phyloP scores from a whole-genome alignment of 805 yeast genomes.

The Yamadazyma takamatsuzukensis region DNA sequence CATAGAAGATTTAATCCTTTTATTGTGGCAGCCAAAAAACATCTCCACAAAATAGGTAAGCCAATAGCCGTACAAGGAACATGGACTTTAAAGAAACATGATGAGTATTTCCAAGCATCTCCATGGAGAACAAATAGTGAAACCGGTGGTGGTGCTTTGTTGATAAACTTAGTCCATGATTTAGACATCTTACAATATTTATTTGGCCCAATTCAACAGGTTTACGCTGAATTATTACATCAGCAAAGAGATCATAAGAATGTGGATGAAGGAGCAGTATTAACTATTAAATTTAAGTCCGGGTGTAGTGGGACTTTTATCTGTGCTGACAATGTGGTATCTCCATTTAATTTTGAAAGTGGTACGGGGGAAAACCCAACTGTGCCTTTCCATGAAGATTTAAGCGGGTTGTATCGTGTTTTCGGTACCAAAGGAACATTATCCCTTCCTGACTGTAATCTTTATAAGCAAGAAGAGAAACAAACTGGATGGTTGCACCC shows the following conservation, averaged over 20 bases:
- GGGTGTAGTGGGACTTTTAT: slow-evolving; percentile 41
- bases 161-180: slow-evolving; percentile 41
- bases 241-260: slow-evolving; percentile 24
- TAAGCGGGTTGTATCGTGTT: slow-evolving; percentile 35
- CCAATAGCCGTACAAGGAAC: slow-evolving; percentile 38
- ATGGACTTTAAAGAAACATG: slow-evolving; percentile 37
- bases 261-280: slow-evolving; percentile 42
- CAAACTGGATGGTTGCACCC: slow-evolving; percentile 17
- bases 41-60: slow-evolving; percentile 26
- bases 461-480: slow-evolving; percentile 15
- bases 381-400: slow-evolving; percentile 26
- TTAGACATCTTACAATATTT: slow-evolving; percentile 38
- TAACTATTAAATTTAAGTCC: slow-evolving; percentile 32
- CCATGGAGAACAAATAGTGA: slow-evolving; percentile 36
- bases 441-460: slow-evolving; percentile 37
- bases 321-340: slow-evolving; percentile 38
- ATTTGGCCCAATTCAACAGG: slow-evolving; percentile 36
- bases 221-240: slow-evolving; percentile 35
- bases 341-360: slow-evolving; percentile 39
- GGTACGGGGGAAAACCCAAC: slow-evolving; percentile 45
- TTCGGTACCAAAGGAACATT: slow-evolving; percentile 39
- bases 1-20: slow-evolving; percentile 42
- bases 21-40: slow-evolving; percentile 34
- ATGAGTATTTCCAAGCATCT: slow-evolving; percentile 29
- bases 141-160: slow-evolving; percentile 38